phyloP scores from a whole-genome alignment of 2,329 filamentous ascomycete genomes.

The Beauveria sp. region DNA sequence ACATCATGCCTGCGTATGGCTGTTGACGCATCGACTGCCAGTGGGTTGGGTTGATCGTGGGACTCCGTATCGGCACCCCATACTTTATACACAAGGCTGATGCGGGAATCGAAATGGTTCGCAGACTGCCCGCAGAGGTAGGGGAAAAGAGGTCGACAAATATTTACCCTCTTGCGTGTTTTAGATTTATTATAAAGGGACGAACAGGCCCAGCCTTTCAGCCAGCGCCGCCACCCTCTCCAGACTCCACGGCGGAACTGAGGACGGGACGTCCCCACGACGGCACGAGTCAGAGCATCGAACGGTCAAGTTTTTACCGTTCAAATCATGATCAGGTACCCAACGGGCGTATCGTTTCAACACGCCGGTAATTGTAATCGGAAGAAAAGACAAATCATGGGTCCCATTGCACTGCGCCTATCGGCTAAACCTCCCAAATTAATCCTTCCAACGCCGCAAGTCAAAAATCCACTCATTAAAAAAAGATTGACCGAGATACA shows the following conservation, averaged over 20 bases:
- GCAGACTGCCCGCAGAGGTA: too few relatives aligned
- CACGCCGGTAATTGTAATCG: not conserved
- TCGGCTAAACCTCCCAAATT: not conserved
- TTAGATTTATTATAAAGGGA: too few relatives aligned
- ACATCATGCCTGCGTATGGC: too few relatives aligned
- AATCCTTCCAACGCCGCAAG: not conserved
- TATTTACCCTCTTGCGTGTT: too few relatives aligned
- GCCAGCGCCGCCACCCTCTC: not conserved
- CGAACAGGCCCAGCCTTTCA: too few relatives aligned
- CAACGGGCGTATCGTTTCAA: not conserved
- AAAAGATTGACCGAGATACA: not conserved
- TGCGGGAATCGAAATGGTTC: too few relatives aligned
- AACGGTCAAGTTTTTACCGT: not conserved
- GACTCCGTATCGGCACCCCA: too few relatives aligned
- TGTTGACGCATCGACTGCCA: too few relatives aligned
- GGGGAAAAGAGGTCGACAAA: too few relatives aligned
- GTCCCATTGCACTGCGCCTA: not conserved
- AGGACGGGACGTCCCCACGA: not conserved
- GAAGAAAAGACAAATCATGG: not conserved
- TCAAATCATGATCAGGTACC: not conserved
- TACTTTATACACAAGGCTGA: too few relatives aligned
- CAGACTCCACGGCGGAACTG: not conserved
- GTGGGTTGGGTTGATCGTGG: too few relatives aligned
- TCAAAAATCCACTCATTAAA: not conserved
- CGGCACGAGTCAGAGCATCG: not conserved